Conservation (phyloP, 2,329 filamentous ascomycete genomes). For the Venturia pyrina region DNA sequence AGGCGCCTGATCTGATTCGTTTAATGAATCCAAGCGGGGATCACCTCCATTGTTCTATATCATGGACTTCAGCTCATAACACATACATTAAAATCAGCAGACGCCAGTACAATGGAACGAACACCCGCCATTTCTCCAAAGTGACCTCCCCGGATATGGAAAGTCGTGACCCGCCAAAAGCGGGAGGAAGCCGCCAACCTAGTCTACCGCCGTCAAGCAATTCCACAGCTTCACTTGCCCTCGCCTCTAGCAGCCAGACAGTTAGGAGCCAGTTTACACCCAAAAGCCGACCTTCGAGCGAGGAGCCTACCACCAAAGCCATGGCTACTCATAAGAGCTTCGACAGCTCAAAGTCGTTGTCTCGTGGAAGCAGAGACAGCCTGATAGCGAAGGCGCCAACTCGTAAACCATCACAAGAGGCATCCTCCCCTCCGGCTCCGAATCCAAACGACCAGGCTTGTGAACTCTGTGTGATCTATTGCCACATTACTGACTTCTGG, state of each 20-base stretch:
- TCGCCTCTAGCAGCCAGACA: background rate
- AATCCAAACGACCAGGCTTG: conserved; percentile 28
- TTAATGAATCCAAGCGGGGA: background rate
- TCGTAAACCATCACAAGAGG: background rate
- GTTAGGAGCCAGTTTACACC: background rate
- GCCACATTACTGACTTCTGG: conserved; percentile 7
- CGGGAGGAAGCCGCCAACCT: background rate
- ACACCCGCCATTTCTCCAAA: background rate
- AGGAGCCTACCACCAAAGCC: background rate
- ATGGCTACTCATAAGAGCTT: conserved; percentile 9
- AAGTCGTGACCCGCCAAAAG: background rate
- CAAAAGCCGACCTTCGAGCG: background rate
- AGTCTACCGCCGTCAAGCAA: background rate
- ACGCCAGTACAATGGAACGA: background rate
- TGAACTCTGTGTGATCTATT: background rate
- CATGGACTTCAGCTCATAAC: background rate
- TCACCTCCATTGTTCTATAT: background rate
- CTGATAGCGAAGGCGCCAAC: background rate
- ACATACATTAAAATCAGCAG: background rate
- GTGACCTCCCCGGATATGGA: background rate
- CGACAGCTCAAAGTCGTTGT: conserved; percentile 5
- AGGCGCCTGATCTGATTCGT: background rate
- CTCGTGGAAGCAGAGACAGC: conserved; percentile 11
- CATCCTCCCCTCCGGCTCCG: conserved; percentile 16
- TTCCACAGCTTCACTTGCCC: background rate